A percentile compares a stretch with the other conserved stretches of the same genome.
phyloP scores from a whole-genome alignment of 768 basidiomycete species.

The Xerocomellus dryophilus region DNA sequence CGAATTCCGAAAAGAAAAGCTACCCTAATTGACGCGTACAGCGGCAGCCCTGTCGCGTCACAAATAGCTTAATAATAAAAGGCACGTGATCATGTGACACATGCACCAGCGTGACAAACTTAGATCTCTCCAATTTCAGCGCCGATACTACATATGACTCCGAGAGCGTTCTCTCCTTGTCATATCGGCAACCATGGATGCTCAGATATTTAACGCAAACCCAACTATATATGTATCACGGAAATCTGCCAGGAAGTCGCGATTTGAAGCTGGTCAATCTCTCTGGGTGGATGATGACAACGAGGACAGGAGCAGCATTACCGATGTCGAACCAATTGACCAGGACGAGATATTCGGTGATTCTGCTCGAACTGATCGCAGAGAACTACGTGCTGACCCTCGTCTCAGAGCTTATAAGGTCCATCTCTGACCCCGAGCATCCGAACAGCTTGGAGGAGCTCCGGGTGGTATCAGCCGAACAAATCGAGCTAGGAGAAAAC shows the following conservation, averaged over 20 bases:
- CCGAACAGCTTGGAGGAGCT: conserved; percentile 92
- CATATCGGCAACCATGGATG: conserved; percentile 38
- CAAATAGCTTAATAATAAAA: background rate
- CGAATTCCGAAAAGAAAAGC: conserved; percentile 14
- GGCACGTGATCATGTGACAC: conserved; percentile 26
- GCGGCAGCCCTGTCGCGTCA: conserved; percentile 2
- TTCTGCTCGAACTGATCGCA: conserved; percentile 2
- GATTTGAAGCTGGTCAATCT: conserved; percentile 42
- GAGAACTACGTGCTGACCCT: background rate
- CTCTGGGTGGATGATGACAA: conserved; percentile 58
- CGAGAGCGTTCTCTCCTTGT: background rate
- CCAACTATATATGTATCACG: conserved; percentile 72
- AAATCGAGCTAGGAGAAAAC: conserved; percentile 65
- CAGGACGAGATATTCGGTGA: conserved; percentile 90
- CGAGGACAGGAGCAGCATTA: conserved; percentile 35
- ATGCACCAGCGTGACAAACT: conserved; percentile 14
- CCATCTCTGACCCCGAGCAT: conserved; percentile 94
- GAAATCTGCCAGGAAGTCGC: conserved; percentile 40
- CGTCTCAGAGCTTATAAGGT: conserved; percentile 76
- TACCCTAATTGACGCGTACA: conserved; percentile 19
- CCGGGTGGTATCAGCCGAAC: conserved; percentile 88
- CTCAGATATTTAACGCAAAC: conserved; percentile 83
- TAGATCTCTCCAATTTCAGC: conserved; percentile 1
- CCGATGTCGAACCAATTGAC: conserved; percentile 71
- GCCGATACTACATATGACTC: background rate